These are phyloP conservation scores for Ephemerocybe angulata DNA, from an alignment of 768 basidiomycete genomes.

Conservation along the genomic window DNA sequence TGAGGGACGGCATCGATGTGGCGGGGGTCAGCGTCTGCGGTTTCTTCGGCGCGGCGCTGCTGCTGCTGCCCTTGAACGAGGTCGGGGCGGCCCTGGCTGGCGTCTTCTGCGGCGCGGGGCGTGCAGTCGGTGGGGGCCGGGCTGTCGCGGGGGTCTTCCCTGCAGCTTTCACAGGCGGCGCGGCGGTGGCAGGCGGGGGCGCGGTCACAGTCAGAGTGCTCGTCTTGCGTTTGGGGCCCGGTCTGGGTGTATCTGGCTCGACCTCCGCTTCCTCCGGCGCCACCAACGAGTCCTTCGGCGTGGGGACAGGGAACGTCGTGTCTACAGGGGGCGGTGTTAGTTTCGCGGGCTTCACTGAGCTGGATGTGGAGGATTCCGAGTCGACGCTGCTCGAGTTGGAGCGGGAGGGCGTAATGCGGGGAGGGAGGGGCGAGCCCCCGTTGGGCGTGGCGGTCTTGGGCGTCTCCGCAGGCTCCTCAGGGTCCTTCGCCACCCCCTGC, in stretches of 20 bases:
- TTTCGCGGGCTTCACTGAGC: background rate
- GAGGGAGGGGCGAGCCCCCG: background rate
- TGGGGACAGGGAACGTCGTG: background rate
- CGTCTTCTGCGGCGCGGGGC: conserved; percentile 18
- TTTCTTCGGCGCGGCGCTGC: conserved; percentile 17
- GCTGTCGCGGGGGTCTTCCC: conserved; percentile 10
- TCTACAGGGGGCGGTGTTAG: conserved; percentile 4
- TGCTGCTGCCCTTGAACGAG: conserved; percentile 23
- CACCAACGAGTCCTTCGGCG: background rate
- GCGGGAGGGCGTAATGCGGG: background rate
- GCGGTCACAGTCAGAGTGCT: conserved; percentile 16
- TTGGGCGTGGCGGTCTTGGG: background rate
- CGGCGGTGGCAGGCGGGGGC: conserved; percentile 6
- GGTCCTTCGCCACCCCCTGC: conserved; percentile 1
- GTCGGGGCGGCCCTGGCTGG: conserved; percentile 13
- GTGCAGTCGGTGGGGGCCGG: conserved; percentile 15
- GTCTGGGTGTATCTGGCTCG: conserved; percentile 8
- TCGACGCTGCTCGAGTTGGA: background rate
- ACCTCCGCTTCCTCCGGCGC: conserved; percentile 1
- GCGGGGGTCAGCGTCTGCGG: conserved; percentile 18
- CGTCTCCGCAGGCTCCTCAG: conserved; percentile 2
- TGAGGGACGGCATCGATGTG: conserved; percentile 24
- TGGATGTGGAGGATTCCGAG: background rate
- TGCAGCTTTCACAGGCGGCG: conserved; percentile 23
- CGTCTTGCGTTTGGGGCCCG: conserved; percentile 3